Conservation (phyloP, 2,329 filamentous ascomycete species). For the Akanthomyces uredinophilus region DNA sequence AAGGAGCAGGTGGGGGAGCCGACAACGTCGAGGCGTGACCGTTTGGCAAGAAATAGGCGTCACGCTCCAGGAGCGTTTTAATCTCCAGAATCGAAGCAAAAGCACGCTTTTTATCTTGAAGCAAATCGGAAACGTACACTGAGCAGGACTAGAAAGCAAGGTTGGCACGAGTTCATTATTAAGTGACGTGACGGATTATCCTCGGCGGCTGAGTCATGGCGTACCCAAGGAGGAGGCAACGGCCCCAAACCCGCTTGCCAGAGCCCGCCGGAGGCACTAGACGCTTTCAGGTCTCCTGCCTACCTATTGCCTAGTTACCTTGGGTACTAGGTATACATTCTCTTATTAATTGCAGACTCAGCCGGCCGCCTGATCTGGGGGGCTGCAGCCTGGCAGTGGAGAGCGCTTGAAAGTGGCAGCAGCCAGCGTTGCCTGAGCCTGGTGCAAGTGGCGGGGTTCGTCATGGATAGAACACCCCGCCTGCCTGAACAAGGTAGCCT, state of each 20-base stretch:
- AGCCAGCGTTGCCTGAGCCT: not conserved
- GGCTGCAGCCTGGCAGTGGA: not conserved
- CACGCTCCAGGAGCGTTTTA: too few relatives aligned
- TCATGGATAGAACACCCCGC: not conserved
- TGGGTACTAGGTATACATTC: too few relatives aligned
- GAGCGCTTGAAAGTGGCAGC: not conserved
- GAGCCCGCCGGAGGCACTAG: not conserved
- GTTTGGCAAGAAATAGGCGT: not conserved
- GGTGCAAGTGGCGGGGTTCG: not conserved
- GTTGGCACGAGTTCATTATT: not conserved
- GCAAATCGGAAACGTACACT: not conserved
- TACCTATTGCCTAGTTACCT: too few relatives aligned
- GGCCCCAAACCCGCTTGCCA: not conserved
- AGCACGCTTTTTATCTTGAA: not conserved
- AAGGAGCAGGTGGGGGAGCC: conserved; percentile 1
- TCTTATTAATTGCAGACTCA: not conserved
- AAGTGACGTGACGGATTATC: conserved; percentile 14
- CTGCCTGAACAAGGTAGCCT: not conserved
- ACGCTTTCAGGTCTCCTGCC: not conserved
- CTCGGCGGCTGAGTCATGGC: conserved; percentile 15
- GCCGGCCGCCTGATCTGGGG: not conserved
- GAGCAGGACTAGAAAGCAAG: not conserved
- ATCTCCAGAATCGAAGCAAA: not conserved
- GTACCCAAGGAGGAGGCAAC: not conserved
- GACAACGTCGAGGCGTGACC: not conserved